phyloP scores from a whole-genome alignment of 2,329 filamentous ascomycete genomes.

The Aureobasidium sp. region DNA sequence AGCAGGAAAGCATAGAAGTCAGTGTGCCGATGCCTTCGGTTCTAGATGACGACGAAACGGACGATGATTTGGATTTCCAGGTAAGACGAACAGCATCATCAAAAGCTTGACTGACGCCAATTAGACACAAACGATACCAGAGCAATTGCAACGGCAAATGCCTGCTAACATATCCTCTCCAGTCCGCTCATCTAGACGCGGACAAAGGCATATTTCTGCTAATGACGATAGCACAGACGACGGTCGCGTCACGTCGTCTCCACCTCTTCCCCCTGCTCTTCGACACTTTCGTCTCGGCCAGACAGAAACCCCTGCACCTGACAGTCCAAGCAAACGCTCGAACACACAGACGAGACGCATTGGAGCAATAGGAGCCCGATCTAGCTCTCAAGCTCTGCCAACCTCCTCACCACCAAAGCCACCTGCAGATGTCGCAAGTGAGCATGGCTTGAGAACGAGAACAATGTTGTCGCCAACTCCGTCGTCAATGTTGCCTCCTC shows the following conservation, averaged over 20 bases:
- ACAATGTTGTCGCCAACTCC: neutral
- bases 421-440: too few species aligned
- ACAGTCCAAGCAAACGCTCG: slow-evolving; percentile 4
- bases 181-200: neutral
- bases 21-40: neutral
- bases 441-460: neutral
- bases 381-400: slow-evolving; percentile 1
- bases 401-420: neutral
- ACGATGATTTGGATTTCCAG: slow-evolving; percentile 12
- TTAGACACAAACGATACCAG: slow-evolving; percentile 9
- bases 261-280: neutral
- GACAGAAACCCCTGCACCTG: neutral
- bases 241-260: neutral
- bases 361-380: slow-evolving; percentile 5
- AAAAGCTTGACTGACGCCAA: neutral
- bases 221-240: slow-evolving; percentile 9
- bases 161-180: slow-evolving; percentile 11
- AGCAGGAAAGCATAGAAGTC: neutral
- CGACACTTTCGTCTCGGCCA: neutral
- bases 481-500: neutral
- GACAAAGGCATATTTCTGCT: neutral
- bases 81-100: neutral
- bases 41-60: slow-evolving; percentile 6
- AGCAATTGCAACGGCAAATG: slow-evolving; percentile 6
- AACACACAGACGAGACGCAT: slow-evolving; percentile 1